Conservation (phyloP, 495 filamentous ascomycete species). For the Sabuloglossum arenarium region DNA sequence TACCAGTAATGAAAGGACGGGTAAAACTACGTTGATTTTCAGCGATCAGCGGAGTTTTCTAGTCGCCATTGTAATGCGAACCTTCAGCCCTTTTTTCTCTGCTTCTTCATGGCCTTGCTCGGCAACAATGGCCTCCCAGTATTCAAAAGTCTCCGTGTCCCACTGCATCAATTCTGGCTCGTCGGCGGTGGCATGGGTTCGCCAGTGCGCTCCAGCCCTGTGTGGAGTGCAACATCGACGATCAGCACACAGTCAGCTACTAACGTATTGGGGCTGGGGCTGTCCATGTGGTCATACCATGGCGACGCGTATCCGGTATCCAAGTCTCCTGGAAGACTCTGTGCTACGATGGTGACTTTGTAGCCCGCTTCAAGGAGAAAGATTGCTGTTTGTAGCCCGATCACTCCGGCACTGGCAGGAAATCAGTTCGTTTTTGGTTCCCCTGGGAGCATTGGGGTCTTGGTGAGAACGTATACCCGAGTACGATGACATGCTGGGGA, state of each 20-base stretch:
- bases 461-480: not conserved
- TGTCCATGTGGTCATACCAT: conserved; percentile 11
- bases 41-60: not conserved
- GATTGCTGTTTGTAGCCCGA: conserved; percentile 25
- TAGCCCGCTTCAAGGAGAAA: conserved; percentile 21
- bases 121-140: conserved; percentile 14
- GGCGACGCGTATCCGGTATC: conserved; percentile 20
- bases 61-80: not conserved
- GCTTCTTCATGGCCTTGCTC: conserved; percentile 2
- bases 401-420: conserved; percentile 22
- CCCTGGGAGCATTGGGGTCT: not conserved
- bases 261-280: not conserved
- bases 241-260: not conserved
- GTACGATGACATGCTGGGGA: not conserved
- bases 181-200: conserved; percentile 13
- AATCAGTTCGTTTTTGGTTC: conserved; percentile 23
- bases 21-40: not conserved
- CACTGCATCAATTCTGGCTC: conserved; percentile 14
- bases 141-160: conserved; percentile 18
- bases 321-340: conserved; percentile 20
- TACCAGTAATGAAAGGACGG: conserved; percentile 7
- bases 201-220: conserved; percentile 24
- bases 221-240: not conserved
- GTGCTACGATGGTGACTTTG: conserved; percentile 22
- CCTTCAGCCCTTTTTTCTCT: conserved; percentile 6